Percentiles rank a stretch among this genome's conserved stretches.
Conservation (phyloP, 257 asterid species). For the Lycium barbarum region DNA sequence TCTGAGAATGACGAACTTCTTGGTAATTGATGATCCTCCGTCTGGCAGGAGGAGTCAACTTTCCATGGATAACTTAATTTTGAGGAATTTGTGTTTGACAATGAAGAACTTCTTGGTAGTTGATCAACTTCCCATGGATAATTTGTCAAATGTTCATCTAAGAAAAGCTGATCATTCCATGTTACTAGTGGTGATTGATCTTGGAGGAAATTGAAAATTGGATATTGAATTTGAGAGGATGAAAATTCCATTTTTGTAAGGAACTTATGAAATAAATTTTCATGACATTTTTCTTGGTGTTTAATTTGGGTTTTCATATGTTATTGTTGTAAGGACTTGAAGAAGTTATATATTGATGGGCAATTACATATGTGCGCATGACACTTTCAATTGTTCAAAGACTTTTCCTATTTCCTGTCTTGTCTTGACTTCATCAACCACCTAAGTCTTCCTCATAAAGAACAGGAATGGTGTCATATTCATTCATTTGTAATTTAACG, state of each 20-base stretch:
- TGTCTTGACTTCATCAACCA: constrained; percentile 1
- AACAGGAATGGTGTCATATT: not conserved
- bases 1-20: not conserved
- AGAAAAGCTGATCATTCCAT: constrained; percentile 8
- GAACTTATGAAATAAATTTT: not conserved
- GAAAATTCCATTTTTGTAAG: not conserved
- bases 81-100: not conserved
- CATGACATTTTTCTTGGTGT: constrained; percentile 21
- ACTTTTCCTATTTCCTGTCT: not conserved
- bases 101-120: not conserved
- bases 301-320: not conserved
- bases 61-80: not conserved
- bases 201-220: constrained; percentile 17
- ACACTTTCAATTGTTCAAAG: constrained; percentile 12
- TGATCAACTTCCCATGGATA: constrained; percentile 1
- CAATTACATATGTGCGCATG: not conserved
- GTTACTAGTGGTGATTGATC: not conserved
- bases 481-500: not conserved
- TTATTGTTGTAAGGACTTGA: not conserved
- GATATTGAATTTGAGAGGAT: not conserved
- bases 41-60: not conserved
- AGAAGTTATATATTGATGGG: not conserved
- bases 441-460: not conserved
- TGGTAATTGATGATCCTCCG: not conserved
- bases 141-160: not conserved